A percentile compares a stretch with the other conserved stretches of the same genome.
These are phyloP conservation scores for Vanilla planifolia DNA, from an alignment of 106 monocot genomes.

Conservation along the genomic window DNA sequence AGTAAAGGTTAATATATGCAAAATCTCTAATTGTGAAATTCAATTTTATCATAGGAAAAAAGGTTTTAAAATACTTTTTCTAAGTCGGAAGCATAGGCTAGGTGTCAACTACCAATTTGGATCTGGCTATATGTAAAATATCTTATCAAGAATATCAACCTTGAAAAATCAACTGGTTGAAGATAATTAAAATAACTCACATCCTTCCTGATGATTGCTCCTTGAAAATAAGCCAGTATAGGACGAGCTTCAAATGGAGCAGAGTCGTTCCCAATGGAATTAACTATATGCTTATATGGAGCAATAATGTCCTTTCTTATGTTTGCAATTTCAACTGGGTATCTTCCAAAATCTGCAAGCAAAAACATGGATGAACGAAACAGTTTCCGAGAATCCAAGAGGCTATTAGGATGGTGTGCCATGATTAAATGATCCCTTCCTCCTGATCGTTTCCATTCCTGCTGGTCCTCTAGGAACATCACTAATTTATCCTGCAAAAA, in stretches of 20 bases:
- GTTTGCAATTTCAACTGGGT: conserved; percentile 60
- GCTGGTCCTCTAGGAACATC: conserved; percentile 33
- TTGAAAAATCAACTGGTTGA: no score
- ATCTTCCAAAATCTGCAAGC: conserved; percentile 84
- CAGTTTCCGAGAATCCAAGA: conserved; percentile 44
- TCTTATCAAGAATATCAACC: no score
- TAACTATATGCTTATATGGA: conserved; percentile 53
- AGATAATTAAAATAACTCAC: conserved; percentile 33
- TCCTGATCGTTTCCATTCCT: conserved; percentile 58
- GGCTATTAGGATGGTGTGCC: conserved; percentile 87
- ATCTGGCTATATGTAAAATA: no score
- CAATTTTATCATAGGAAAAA: no score
- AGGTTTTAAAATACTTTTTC: no score
- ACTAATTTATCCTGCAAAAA: conserved; percentile 61
- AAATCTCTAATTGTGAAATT: no score
- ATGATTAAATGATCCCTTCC: conserved; percentile 76
- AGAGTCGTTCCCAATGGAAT: conserved; percentile 31
- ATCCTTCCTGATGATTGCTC: conserved; percentile 60
- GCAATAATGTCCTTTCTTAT: conserved; percentile 59
- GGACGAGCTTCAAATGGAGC: conserved; percentile 41
- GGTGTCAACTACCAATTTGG: no score
- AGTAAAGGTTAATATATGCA: no score
- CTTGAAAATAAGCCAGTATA: conserved; percentile 46
- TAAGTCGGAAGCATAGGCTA: no score
- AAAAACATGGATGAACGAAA: conserved; percentile 43